A percentile compares a stretch with the other conserved stretches of the same genome.
These are phyloP conservation scores for Incumbomyces lentus DNA, from an alignment of 2,329 filamentous ascomycete genomes.

Conservation along the genomic window DNA sequence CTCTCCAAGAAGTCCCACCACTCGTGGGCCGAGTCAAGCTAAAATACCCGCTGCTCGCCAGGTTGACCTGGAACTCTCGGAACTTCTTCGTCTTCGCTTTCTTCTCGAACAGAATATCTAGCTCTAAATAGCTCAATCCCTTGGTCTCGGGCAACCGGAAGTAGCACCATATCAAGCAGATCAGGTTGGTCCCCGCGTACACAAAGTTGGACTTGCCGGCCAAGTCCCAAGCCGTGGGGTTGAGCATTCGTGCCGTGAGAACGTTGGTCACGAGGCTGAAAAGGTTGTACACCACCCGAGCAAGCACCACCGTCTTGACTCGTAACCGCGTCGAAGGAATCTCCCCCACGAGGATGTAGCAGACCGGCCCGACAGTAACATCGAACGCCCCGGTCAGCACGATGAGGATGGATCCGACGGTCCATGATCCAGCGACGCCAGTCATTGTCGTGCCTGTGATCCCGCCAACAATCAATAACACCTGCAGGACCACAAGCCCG, in stretches of 20 bases:
- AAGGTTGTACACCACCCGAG: constrained; percentile 41
- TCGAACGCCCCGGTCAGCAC: constrained; percentile 44
- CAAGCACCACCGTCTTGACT: constrained; percentile 44
- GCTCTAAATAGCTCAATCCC: constrained; percentile 31
- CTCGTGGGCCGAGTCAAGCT: constrained; percentile 11
- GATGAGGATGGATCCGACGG: constrained; percentile 37
- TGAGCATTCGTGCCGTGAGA: constrained; percentile 24
- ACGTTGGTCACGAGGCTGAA: constrained; percentile 37
- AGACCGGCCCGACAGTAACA: constrained; percentile 44
- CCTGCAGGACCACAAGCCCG: constrained; percentile 24
- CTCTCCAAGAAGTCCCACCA: constrained; percentile 13
- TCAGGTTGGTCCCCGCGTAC: constrained; percentile 28
- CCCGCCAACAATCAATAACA: constrained; percentile 25
- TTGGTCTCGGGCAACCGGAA: constrained; percentile 33
- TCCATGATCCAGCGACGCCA: constrained; percentile 20
- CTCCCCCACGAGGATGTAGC: constrained; percentile 44
- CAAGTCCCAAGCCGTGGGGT: constrained; percentile 29
- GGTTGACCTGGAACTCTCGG: constrained; percentile 19
- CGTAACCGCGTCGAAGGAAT: constrained; percentile 44
- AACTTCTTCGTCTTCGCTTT: constrained; percentile 29
- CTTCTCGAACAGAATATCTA: constrained; percentile 34
- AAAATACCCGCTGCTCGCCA: constrained; percentile 19
- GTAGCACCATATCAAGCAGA: constrained; percentile 30
- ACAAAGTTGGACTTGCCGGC: constrained; percentile 32
- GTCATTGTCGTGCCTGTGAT: constrained; percentile 32